Evolutionary conservation across 2,329 filamentous ascomycete species (phyloP).

Genomic region (Phaeophleospora eucalypticola): DNA sequence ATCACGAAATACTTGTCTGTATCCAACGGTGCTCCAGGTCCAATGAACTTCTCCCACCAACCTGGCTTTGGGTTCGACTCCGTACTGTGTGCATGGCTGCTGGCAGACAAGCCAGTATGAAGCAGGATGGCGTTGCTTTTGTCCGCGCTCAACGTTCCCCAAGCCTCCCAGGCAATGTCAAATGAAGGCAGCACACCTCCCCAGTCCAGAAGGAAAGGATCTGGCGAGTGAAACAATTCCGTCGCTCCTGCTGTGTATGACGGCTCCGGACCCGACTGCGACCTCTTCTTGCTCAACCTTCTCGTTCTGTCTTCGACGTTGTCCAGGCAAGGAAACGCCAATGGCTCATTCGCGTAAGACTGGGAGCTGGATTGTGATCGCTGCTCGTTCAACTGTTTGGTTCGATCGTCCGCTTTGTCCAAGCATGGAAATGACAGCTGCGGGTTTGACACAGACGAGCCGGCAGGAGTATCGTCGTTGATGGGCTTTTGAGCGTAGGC

Average conservation of each 20-base stretch:
- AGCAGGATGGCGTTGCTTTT: constrained; percentile 85
- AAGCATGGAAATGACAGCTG: constrained; percentile 88
- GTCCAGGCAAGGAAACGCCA: constrained; percentile 84
- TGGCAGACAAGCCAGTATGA: constrained; percentile 93
- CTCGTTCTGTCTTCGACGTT: constrained; percentile 71
- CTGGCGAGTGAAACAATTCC: constrained; percentile 66
- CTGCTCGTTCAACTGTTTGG: constrained; percentile 68
- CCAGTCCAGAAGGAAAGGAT: constrained; percentile 85
- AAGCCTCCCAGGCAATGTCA: constrained; percentile 87
- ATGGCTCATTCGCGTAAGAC: constrained; percentile 67
- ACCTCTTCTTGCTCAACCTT: constrained; percentile 63
- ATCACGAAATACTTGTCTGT: constrained; percentile 90
- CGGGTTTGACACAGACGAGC: constrained; percentile 61
- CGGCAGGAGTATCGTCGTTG: constrained; percentile 25
- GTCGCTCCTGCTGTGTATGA: constrained; percentile 91
- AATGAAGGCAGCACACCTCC: constrained; percentile 87
- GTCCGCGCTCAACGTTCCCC: constrained; percentile 75
- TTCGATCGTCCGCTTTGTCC: constrained; percentile 70
- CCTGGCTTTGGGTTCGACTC: constrained; percentile 77
- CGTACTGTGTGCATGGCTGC: constrained; percentile 94
- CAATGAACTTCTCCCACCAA: constrained; percentile 99
- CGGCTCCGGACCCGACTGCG: constrained; percentile 75
- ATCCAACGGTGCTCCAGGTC: constrained; percentile 76
- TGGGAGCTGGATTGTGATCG: constrained; percentile 72
- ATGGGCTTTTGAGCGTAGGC: constrained; percentile 21